Base-by-base conservation (phyloP, 2,329 filamentous ascomycete species). In the Pestalotiopsis fici region DNA sequence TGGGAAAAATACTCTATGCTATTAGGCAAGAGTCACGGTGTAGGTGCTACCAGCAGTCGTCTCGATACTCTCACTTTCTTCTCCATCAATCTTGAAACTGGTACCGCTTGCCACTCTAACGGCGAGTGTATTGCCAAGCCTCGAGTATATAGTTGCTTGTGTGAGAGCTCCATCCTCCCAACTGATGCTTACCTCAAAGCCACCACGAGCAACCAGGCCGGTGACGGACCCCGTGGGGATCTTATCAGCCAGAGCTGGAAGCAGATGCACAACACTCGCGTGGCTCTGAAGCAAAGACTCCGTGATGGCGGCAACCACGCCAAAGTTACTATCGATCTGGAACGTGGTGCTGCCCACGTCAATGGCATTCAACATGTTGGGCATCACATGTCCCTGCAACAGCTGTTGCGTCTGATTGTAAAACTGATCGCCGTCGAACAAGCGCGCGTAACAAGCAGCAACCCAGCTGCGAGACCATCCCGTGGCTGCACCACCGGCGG, bases 291-390 rank as follows among this genome's bases (percentile, higher is more conserved):
- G 65, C 50, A 85, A 66, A 75, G 80, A 80, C 72, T 85, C 83
- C 1, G 80, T 72, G 18, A 85, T 80, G 2, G 81, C 83, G 1
- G 82, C 82, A 7, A 79, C 78, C 3, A 79, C 79, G 1, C 83
- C 83, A 68, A 85, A 83, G 65, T 86, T 86, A 0, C 83, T 83
- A 69, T 86, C 83, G 23, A 84, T 83, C 70, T 85, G 83, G 70
- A 85, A 85, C 27, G 43, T 27, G 79, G 79, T 4, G 79, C 80
- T 54, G 81, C 80, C 5, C 74, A 76, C 57, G 63, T 84, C 81
- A 3, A 69, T 59, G 55, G 60, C 35, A 59, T 66, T 39, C 3
- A 65, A 64, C 31, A 66, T 63, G 54, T 68, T 68, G 23, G 55
- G 21, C 21, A 68, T 25, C 21, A 64, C 39, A 4, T 65, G 64